These are phyloP conservation scores for Rhazya stricta DNA, from an alignment of 257 asterid species.

Conservation along the genomic window DNA sequence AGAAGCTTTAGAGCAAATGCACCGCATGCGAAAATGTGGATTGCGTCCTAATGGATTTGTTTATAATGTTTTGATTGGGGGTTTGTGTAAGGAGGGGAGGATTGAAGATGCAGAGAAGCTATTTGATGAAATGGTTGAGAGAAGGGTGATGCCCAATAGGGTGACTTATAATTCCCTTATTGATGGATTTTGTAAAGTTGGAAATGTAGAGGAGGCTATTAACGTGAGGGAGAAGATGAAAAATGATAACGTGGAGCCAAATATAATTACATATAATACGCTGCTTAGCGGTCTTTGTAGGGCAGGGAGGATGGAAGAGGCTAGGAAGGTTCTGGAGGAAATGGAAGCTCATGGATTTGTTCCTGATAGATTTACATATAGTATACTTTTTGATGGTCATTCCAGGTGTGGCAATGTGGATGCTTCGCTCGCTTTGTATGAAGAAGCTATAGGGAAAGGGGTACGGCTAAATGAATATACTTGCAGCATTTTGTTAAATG, in stretches of 20 bases:
- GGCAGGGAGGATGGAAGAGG: constrained; percentile 65
- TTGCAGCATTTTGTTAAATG: constrained; percentile 51
- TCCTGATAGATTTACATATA: constrained; percentile 64
- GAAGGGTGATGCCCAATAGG: constrained; percentile 42
- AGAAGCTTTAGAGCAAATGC: constrained; percentile 45
- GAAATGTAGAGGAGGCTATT: constrained; percentile 56
- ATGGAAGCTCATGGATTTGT: constrained; percentile 51
- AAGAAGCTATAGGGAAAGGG: constrained; percentile 46
- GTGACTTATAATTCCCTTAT: constrained; percentile 69
- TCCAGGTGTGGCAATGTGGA: constrained; percentile 46
- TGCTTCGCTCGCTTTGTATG: constrained; percentile 50
- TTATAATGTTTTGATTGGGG: constrained; percentile 76
- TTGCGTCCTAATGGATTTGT: constrained; percentile 48
- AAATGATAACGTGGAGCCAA: constrained; percentile 44
- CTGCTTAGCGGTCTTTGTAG: constrained; percentile 64
- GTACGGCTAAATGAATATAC: constrained; percentile 42
- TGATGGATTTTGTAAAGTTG: constrained; percentile 71
- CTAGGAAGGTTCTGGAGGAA: constrained; percentile 47
- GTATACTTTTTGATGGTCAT: constrained; percentile 64
- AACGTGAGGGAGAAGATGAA: constrained; percentile 51
- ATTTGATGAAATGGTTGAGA: constrained; percentile 66
- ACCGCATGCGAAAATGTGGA: constrained; percentile 41
- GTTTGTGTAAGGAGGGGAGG: constrained; percentile 66
- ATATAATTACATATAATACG: constrained; percentile 60
- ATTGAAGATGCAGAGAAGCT: constrained; percentile 55